phyloP scores from a whole-genome alignment of 2,329 filamentous ascomycete species.

The Conoideocrella luteorostrata region DNA sequence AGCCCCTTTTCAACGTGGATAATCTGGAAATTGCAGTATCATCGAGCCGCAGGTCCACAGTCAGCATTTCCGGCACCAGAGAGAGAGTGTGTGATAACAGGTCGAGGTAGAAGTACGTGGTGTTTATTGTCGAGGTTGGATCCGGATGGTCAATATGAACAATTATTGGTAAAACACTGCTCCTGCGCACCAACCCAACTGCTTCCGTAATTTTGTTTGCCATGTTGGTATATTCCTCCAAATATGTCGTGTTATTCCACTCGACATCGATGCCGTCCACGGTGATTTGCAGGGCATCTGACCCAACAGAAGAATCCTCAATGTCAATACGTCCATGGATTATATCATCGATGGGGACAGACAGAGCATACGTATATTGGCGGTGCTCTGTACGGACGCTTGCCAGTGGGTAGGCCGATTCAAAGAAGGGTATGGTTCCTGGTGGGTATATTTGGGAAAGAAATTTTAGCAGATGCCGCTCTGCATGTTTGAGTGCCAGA shows the following conservation, averaged over 20 bases:
- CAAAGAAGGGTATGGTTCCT: conserved; percentile 49
- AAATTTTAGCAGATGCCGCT: conserved; percentile 64
- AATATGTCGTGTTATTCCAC: conserved; percentile 11
- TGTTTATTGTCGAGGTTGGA: conserved; percentile 15
- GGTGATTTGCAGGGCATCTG: conserved; percentile 60
- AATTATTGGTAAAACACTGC: conserved; percentile 54
- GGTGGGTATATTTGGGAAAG: conserved; percentile 53
- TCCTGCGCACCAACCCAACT: conserved; percentile 54
- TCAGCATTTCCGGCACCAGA: conserved; percentile 56
- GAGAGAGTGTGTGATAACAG: conserved; percentile 54
- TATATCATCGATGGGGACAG: conserved; percentile 51
- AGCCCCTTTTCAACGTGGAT: conserved; percentile 43
- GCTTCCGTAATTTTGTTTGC: conserved; percentile 49
- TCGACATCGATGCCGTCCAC: conserved; percentile 34
- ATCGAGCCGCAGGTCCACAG: conserved; percentile 54
- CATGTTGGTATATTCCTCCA: conserved; percentile 21
- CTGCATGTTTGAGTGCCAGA: conserved; percentile 60
- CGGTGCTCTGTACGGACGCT: conserved; percentile 53
- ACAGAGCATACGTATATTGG: conserved; percentile 61
- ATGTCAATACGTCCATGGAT: conserved; percentile 49
- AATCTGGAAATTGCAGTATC: conserved; percentile 44
- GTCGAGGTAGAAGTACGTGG: conserved; percentile 40
- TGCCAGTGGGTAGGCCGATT: conserved; percentile 60
- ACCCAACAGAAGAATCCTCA: conserved; percentile 58
- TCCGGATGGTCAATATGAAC: conserved; percentile 39